Conservation (phyloP, 2,329 filamentous ascomycete genomes). For the Fusarium devonianum region DNA sequence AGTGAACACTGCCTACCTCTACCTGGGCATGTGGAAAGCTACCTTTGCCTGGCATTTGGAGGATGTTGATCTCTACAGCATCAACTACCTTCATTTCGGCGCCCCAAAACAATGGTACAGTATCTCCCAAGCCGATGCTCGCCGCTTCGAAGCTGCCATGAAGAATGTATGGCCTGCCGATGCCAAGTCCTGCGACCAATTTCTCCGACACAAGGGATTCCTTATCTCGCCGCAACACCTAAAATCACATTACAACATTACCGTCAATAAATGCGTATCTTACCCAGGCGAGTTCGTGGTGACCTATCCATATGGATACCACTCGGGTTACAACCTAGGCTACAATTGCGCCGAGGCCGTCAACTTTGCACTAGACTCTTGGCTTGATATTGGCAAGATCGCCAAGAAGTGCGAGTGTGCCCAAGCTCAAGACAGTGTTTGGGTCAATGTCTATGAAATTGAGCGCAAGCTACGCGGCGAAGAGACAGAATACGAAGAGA, state of each 20-base stretch:
- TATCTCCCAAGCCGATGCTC: slow-evolving; percentile 93
- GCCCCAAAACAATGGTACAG: slow-evolving; percentile 99
- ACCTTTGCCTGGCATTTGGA: slow-evolving; percentile 99
- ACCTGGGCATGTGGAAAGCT: slow-evolving; percentile 99
- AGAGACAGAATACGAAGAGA: slow-evolving; percentile 82
- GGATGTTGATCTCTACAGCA: slow-evolving; percentile 98
- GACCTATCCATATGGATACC: slow-evolving; percentile 97
- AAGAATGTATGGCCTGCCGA: slow-evolving; percentile 93
- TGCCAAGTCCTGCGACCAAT: slow-evolving; percentile 94
- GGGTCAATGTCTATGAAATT: slow-evolving; percentile 96
- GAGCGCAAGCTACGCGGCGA: slow-evolving; percentile 93
- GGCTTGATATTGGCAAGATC: slow-evolving; percentile 93
- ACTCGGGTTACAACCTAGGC: slow-evolving; percentile 96
- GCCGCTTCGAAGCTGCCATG: slow-evolving; percentile 94
- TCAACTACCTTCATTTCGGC: slow-evolving; percentile 99
- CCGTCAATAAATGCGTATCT: slow-evolving; percentile 93
- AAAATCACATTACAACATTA: slow-evolving; percentile 88
- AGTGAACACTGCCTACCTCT: slow-evolving; percentile 97
- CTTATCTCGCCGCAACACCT: slow-evolving; percentile 91
- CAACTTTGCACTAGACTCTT: slow-evolving; percentile 95
- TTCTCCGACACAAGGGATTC: slow-evolving; percentile 96
- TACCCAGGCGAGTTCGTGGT: slow-evolving; percentile 98
- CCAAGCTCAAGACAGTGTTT: slow-evolving; percentile 94
- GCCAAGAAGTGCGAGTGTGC: slow-evolving; percentile 98
- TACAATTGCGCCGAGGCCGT: slow-evolving; percentile 99